Evolutionary conservation across 2,329 filamentous ascomycete genomes (phyloP).

Genomic region (Alternaria conjuncta): DNA sequence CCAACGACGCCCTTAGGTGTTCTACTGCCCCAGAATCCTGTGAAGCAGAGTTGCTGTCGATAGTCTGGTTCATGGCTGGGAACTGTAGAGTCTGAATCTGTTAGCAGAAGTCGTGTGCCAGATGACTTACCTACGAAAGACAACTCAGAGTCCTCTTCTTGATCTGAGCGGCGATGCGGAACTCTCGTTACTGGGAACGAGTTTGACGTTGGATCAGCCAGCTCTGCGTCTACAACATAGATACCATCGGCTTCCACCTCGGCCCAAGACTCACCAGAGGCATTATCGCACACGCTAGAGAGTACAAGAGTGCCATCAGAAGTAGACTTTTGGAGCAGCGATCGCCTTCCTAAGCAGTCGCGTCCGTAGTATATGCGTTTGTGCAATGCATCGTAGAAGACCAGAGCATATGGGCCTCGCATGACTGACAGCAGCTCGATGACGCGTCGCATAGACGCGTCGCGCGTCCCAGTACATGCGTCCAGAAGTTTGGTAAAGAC

Average conservation of each 20-base stretch:
- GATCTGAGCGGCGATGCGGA: constrained; percentile 28
- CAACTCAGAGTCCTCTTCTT: constrained; percentile 10
- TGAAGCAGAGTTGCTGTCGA: not conserved
- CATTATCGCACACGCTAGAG: constrained; percentile 47
- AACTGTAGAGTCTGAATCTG: constrained; percentile 50
- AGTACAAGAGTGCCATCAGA: constrained; percentile 49
- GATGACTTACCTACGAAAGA: constrained; percentile 44
- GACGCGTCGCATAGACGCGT: constrained; percentile 16
- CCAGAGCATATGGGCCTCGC: constrained; percentile 84
- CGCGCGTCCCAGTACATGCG: constrained; percentile 10
- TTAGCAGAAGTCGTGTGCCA: constrained; percentile 23
- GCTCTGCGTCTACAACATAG: constrained; percentile 67
- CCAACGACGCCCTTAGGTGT: constrained; percentile 62
- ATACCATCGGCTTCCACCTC: constrained; percentile 89
- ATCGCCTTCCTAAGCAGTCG: constrained; percentile 86
- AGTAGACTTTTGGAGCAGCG: constrained; percentile 67
- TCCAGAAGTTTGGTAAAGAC: constrained; percentile 67
- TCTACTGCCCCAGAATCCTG: constrained; percentile 55
- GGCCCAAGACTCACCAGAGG: constrained; percentile 61
- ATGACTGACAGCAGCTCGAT: constrained; percentile 36
- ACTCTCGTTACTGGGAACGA: constrained; percentile 22
- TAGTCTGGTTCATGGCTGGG: constrained; percentile 52
- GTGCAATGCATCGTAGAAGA: constrained; percentile 73
- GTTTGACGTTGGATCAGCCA: not conserved
- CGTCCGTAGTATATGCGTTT: constrained; percentile 78